phyloP scores from a whole-genome alignment of 73 alveolate species.

The Breviolum minutum region DNA sequence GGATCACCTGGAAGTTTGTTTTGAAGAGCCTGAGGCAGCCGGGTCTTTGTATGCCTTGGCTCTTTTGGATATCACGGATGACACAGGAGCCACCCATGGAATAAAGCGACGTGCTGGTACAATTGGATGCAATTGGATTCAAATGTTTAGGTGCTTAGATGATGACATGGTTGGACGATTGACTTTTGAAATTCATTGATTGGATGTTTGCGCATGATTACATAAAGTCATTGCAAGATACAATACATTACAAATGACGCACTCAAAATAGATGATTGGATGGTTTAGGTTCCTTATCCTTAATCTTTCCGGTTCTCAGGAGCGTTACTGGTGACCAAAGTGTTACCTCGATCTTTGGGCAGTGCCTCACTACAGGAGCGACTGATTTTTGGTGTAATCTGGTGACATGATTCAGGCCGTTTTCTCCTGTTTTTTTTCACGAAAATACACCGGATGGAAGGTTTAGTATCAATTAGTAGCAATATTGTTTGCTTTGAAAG shows the following conservation, averaged over 20 bases:
- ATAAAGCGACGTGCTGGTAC: neutral
- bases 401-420: neutral
- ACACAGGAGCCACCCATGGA: neutral
- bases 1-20: too few species aligned
- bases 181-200: too few species aligned
- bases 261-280: too few species aligned
- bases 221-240: too few species aligned
- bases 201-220: too few species aligned
- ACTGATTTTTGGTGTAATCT: neutral
- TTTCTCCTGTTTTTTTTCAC: neutral
- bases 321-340: constrained; percentile 23
- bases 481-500: too few species aligned
- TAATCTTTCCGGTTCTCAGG: neutral
- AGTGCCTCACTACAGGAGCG: constrained; percentile 53
- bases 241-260: too few species aligned
- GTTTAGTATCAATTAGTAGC: too few species aligned
- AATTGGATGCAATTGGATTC: neutral
- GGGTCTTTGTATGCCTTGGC: constrained; percentile 67
- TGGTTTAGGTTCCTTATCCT: neutral
- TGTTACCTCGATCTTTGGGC: constrained; percentile 51
- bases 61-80: constrained; percentile 45
- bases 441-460: too few species aligned
- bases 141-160: too few species aligned
- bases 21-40: constrained; percentile 2
- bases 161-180: too few species aligned